Conservation (phyloP, 331 rosid genomes). For the Pyracantha coccinea region DNA sequence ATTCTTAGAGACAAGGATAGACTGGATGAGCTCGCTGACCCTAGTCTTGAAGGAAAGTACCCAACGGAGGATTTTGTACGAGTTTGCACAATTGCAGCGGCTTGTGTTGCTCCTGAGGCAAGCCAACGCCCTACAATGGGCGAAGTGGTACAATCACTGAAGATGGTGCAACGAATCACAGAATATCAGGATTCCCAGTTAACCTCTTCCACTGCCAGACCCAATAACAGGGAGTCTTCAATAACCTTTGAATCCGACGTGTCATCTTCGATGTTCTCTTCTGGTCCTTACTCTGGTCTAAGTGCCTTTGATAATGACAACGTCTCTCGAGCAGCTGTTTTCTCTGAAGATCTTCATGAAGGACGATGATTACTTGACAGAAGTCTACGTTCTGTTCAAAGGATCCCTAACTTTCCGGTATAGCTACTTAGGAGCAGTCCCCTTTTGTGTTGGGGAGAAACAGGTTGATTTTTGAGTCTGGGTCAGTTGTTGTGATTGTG, state of each 20-base stretch:
- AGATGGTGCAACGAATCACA: slow-evolving; percentile 82
- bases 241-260: slow-evolving; percentile 78
- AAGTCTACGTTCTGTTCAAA: slow-evolving; percentile 1
- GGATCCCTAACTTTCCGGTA: slow-evolving; percentile 9
- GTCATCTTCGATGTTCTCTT: slow-evolving; percentile 82
- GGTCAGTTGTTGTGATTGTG: slow-evolving; percentile 25
- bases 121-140: slow-evolving; percentile 96
- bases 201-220: slow-evolving; percentile 50
- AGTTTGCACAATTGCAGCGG: slow-evolving; percentile 89
- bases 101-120: slow-evolving; percentile 93
- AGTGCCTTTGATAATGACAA: slow-evolving; percentile 69
- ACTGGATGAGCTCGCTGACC: slow-evolving; percentile 76
- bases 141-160: slow-evolving; percentile 92
- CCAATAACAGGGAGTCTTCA: slow-evolving; percentile 69
- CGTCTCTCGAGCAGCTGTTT: slow-evolving; percentile 61
- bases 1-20: slow-evolving; percentile 81
- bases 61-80: slow-evolving; percentile 77
- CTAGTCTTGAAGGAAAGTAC: slow-evolving; percentile 64
- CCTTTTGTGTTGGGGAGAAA: not conserved
- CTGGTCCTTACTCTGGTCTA: slow-evolving; percentile 83
- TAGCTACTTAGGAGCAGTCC: slow-evolving; percentile 4
- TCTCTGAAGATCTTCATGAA: slow-evolving; percentile 94
- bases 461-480: slow-evolving; percentile 13
- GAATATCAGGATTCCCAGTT: slow-evolving; percentile 49
- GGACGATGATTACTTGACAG: slow-evolving; percentile 48